Evolutionary conservation across 2,329 filamentous ascomycete species (phyloP), one percentile per base, ranked within the genome.

Genomic region (Raffaelea albimanens): DNA sequence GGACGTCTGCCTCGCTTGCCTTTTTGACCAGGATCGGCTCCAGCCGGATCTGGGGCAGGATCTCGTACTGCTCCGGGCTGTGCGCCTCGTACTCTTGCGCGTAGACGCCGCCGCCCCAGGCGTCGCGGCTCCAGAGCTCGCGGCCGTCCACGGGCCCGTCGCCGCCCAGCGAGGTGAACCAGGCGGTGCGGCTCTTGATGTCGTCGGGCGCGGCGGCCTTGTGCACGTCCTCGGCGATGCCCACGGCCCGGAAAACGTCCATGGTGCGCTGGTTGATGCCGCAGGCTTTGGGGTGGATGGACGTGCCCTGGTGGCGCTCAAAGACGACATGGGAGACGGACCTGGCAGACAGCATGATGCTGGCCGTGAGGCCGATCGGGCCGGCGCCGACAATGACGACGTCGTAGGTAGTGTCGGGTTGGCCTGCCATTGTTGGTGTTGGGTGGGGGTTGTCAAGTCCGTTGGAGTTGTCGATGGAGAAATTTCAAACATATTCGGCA

Each of bases 361-460:
- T 68, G 1, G 69, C 60, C n/a, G 63, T 57, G 5, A 68, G 59
- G 29, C 70, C 69, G 1, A 67, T 65, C 13, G 70, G 70, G 2
- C 71, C 71, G 10, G 63, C 68, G 7, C 70, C 71, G 3, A 69
- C 60, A 34, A 73, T 68, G 5, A 74, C 57, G 22, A 73, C 64
- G 5, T 29, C 29, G 13, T 23, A 23, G 9, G 20, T 8, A 13
- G 38, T 42, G n/a, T 10, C 34, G 18, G 5, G 5, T 16, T 10
- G 13, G 34, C 9, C 34, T 8, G 34, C 13, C 25, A 7, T 29
- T 29, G 25, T 13, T 29, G 25, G 13, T 29, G 25, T n/a, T n/a
- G n/a, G n/a, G n/a, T n/a, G n/a, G n/a, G n/a, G n/a, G n/a, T n/a
- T n/a, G n/a, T n/a, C n/a, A n/a, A n/a, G n/a, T n/a, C n/a, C n/a